phyloP scores from a whole-genome alignment of 208 protist genomes.

The Crithidia fasciculata region DNA sequence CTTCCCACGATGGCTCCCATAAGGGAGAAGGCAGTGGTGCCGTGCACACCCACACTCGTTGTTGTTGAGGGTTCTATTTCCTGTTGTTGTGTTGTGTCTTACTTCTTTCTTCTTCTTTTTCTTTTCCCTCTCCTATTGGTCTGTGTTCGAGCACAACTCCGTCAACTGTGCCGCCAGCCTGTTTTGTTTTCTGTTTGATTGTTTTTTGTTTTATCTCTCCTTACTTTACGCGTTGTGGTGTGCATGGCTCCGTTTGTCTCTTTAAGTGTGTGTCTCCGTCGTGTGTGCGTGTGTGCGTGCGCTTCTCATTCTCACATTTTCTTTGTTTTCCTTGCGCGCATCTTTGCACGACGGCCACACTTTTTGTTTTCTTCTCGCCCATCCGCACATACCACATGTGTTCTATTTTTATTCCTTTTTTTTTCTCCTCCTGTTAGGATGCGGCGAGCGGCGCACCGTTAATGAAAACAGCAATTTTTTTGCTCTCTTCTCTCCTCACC shows the following conservation, averaged over 20 bases:
- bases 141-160: conserved; percentile 12
- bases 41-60: too few species aligned
- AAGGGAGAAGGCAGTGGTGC: background rate
- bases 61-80: too few species aligned
- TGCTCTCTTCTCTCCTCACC: conserved; percentile 2
- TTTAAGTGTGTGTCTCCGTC: background rate
- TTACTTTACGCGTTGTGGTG: too few species aligned
- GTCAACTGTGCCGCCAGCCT: conserved; percentile 18
- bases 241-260: background rate
- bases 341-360: background rate
- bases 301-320: background rate
- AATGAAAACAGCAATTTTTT: too few species aligned
- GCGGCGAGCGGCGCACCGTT: too few species aligned
- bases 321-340: background rate
- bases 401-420: conserved; percentile 5
- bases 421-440: background rate
- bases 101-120: conserved; percentile 17
- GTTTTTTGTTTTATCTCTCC: background rate
- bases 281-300: background rate
- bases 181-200: conserved; percentile 8
- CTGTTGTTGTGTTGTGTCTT: background rate
- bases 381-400: background rate
- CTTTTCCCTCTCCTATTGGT: background rate
- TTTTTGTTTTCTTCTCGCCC: background rate
- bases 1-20: too few species aligned